Conservation (phyloP, 2,329 filamentous ascomycete species). For the Colletotrichum somersetense region DNA sequence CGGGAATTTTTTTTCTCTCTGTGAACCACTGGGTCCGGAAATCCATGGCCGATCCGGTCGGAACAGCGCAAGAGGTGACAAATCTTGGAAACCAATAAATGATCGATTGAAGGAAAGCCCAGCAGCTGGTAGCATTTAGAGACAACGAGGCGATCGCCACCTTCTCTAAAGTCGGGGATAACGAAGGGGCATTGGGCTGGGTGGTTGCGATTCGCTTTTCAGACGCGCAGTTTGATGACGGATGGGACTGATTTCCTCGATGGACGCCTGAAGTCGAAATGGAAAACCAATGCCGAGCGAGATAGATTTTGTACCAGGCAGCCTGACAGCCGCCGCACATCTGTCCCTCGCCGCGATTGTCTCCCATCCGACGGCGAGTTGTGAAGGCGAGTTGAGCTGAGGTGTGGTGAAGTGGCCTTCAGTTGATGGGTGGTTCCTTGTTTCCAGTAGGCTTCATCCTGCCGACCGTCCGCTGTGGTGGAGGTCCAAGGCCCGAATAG, state of each 20-base stretch:
- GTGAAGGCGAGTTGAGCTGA: conserved; percentile 17
- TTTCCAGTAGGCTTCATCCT: conserved; percentile 39
- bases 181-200: conserved; percentile 14
- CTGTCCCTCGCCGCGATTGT: background rate
- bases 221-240: conserved; percentile 4
- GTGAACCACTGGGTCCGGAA: conserved; percentile 30
- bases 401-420: conserved; percentile 24
- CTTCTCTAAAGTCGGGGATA: conserved; percentile 10
- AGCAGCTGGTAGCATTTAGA: conserved; percentile 23
- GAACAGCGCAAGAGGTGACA: background rate
- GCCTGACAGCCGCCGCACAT: conserved; percentile 4
- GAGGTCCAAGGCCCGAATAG: conserved; percentile 32
- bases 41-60: background rate
- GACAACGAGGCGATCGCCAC: conserved; percentile 5
- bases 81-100: background rate
- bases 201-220: background rate
- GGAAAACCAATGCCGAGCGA: background rate
- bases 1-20: background rate
- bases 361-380: conserved; percentile 31
- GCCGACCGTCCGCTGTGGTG: conserved; percentile 31
- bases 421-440: conserved; percentile 41
- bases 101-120: conserved; percentile 13
- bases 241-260: conserved; percentile 5
- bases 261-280: conserved; percentile 3
- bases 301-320: conserved; percentile 5